These are phyloP conservation scores for Lipomyces yamadae DNA, from an alignment of 805 yeast genomes.

Conservation along the genomic window DNA sequence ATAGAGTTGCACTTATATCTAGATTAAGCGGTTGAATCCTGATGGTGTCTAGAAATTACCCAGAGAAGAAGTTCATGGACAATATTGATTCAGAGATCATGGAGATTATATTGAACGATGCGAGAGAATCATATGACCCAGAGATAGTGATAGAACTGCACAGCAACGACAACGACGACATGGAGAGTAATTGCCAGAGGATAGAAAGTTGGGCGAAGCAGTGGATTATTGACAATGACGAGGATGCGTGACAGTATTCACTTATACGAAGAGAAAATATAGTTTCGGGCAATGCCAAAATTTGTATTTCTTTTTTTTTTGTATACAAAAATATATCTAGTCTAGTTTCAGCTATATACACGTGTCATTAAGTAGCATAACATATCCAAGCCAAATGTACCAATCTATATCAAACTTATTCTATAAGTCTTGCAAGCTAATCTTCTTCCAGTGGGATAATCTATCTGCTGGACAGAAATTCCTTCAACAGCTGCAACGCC, in stretches of 20 bases:
- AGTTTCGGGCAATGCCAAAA: neutral
- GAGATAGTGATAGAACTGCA: constrained; percentile 80
- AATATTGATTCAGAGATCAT: constrained; percentile 96
- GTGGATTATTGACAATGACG: constrained; percentile 64
- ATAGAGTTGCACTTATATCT: neutral
- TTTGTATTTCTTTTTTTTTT: neutral
- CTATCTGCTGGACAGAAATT: constrained; percentile 46
- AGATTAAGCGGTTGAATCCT: neutral
- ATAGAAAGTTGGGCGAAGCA: constrained; percentile 71
- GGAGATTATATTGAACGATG: constrained; percentile 89
- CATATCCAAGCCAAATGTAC: neutral
- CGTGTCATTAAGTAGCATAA: neutral
- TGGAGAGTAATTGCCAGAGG: constrained; percentile 82
- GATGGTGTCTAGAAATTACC: constrained; percentile 56
- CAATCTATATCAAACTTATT: neutral
- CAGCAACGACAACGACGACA: constrained; percentile 73
- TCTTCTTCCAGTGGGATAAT: neutral
- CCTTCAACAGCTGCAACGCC: constrained; percentile 76
- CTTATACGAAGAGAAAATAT: neutral
- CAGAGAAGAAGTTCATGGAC: constrained; percentile 81
- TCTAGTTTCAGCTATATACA: constrained; percentile 4
- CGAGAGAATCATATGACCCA: constrained; percentile 76
- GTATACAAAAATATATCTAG: neutral
- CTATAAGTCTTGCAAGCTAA: neutral
- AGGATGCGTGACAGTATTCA: neutral